These are phyloP conservation scores for Aspergillus nidulans DNA, from an alignment of 495 filamentous ascomycete species.

Conservation along the genomic window DNA sequence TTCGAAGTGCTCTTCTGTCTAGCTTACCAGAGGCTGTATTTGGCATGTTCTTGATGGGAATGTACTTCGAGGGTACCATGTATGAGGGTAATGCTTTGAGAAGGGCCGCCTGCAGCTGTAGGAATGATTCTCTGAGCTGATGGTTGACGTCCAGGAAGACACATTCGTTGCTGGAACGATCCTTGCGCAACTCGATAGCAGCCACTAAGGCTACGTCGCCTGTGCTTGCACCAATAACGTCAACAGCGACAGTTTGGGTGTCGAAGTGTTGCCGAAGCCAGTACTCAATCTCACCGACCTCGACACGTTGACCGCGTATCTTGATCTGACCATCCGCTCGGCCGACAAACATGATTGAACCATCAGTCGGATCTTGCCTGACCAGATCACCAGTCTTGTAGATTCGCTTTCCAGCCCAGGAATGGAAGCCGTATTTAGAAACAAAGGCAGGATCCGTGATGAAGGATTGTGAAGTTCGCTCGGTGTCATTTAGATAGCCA, in stretches of 20 bases:
- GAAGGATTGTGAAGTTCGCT: constrained; percentile 41
- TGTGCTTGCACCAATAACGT: not conserved
- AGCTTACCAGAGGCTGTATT: constrained; percentile 39
- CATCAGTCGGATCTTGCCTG: constrained; percentile 24
- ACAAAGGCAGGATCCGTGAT: constrained; percentile 48
- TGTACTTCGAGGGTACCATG: constrained; percentile 42
- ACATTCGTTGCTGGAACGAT: not conserved
- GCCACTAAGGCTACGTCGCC: not conserved
- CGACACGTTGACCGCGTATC: constrained; percentile 35
- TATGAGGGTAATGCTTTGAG: constrained; percentile 25
- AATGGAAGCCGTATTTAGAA: constrained; percentile 35
- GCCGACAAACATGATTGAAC: constrained; percentile 8
- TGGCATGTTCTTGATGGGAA: constrained; percentile 36
- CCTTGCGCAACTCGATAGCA: not conserved
- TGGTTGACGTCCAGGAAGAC: not conserved
- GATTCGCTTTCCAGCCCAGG: constrained; percentile 10
- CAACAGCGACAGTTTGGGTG: constrained; percentile 5
- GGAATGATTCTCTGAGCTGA: not conserved
- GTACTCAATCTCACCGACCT: constrained; percentile 41
- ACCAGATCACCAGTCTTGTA: constrained; percentile 33
- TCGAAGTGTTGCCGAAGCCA: constrained; percentile 13
- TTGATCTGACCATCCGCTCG: constrained; percentile 44
- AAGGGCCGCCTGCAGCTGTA: not conserved
- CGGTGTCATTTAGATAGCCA: constrained; percentile 62
- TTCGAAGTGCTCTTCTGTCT: constrained; percentile 26